Percentiles rank a stretch among this genome's conserved stretches.
These are phyloP conservation scores for Euclidium syriacum DNA, from an alignment of 345 rosid species.

Conservation along the genomic window DNA sequence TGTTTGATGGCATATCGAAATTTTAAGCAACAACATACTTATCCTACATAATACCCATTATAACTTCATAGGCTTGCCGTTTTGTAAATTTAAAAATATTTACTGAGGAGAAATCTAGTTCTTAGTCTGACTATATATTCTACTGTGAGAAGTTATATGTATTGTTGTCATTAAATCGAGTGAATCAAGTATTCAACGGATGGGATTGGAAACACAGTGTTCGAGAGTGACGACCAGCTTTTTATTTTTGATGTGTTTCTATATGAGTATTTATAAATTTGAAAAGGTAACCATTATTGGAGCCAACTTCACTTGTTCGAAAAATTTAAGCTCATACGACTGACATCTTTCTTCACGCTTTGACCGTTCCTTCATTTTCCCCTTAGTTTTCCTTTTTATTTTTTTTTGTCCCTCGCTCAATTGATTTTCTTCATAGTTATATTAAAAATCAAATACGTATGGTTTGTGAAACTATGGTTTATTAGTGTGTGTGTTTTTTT, in stretches of 20 bases:
- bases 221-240: conserved; percentile 21
- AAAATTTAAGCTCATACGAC: conserved; percentile 12
- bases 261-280: background rate
- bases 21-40: background rate
- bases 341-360: conserved; percentile 27
- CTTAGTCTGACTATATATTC: too few species aligned
- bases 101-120: too few species aligned
- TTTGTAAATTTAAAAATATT: too few species aligned
- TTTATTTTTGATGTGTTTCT: background rate
- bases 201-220: conserved; percentile 25
- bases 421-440: background rate
- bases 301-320: conserved; percentile 16
- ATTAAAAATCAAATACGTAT: too few species aligned
- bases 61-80: background rate
- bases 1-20: background rate
- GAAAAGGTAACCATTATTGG: conserved; percentile 4
- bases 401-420: too few species aligned
- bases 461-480: too few species aligned
- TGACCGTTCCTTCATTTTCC: conserved; percentile 6
- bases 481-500: too few species aligned
- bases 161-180: conserved; percentile 9
- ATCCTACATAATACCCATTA: background rate
- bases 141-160: background rate
- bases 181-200: conserved; percentile 16
- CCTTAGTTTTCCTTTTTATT: background rate